phyloP scores from a whole-genome alignment of 768 basidiomycete genomes.

The Termitomyces sp. region DNA sequence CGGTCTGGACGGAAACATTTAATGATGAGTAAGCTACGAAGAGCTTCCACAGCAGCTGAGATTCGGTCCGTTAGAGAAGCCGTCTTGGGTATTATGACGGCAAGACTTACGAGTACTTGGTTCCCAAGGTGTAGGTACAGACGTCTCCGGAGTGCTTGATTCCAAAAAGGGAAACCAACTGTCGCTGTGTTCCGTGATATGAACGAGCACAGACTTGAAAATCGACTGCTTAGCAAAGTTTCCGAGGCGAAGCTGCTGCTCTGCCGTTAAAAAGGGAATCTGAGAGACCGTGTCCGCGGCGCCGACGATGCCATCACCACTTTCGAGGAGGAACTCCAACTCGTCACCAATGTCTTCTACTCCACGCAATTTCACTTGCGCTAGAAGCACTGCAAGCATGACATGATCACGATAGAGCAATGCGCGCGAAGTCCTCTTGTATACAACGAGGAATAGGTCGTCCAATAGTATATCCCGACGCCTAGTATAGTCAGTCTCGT shows the following conservation, averaged over 20 bases:
- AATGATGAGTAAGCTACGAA: conserved; percentile 72
- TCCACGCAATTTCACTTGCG: conserved; percentile 83
- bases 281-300: conserved; percentile 28
- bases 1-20: conserved; percentile 94
- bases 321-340: conserved; percentile 88
- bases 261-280: conserved; percentile 51
- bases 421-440: conserved; percentile 84
- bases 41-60: conserved; percentile 66
- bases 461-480: conserved; percentile 79
- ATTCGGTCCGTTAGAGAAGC: conserved; percentile 8
- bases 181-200: conserved; percentile 55
- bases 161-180: conserved; percentile 72
- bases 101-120: conserved; percentile 63
- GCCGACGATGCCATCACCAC: conserved; percentile 59
- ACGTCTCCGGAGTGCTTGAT: conserved; percentile 58
- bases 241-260: conserved; percentile 66
- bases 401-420: conserved; percentile 87
- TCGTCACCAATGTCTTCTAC: conserved; percentile 79
- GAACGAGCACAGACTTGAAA: conserved; percentile 71
- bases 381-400: conserved; percentile 85
- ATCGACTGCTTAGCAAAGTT: conserved; percentile 65
- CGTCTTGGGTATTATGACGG: background rate
- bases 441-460: conserved; percentile 87
- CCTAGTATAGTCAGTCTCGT: conserved; percentile 63
- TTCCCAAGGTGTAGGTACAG: conserved; percentile 78